Conservation (phyloP, 108 stramenopile species). For the Hondaea fermentalgiana region DNA sequence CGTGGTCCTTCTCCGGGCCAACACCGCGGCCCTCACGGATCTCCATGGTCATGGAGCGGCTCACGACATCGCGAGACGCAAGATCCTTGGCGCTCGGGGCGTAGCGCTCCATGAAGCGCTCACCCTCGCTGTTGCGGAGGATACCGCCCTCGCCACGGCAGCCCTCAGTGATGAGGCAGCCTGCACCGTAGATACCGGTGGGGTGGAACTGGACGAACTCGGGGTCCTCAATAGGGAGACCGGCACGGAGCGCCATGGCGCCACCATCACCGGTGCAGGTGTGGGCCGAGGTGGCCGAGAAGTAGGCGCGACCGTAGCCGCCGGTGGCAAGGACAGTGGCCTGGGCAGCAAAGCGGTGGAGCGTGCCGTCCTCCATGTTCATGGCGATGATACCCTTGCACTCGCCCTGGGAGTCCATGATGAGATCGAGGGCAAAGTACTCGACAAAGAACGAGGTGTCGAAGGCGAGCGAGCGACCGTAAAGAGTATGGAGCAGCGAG, state of each 20-base stretch:
- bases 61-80: slow-evolving; percentile 93
- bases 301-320: slow-evolving; percentile 96
- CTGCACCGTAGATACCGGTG: slow-evolving; percentile 98
- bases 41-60: slow-evolving; percentile 98
- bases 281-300: slow-evolving; percentile 92
- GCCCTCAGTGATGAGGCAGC: slow-evolving; percentile 99
- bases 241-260: slow-evolving; percentile 86
- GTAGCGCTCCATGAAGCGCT: slow-evolving; percentile 98
- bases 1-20: slow-evolving; percentile 88
- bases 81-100: slow-evolving; percentile 98
- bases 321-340: slow-evolving; percentile 97
- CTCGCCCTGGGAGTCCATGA: slow-evolving; percentile 73
- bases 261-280: slow-evolving; percentile 98
- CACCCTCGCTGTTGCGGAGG: slow-evolving; percentile 85
- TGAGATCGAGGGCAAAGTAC: slow-evolving; percentile 92
- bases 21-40: slow-evolving; percentile 97
- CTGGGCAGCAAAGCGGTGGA: slow-evolving; percentile 91
- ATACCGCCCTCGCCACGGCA: slow-evolving; percentile 98
- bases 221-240: slow-evolving; percentile 84
- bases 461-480: slow-evolving; percentile 94
- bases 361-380: slow-evolving; percentile 96
- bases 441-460: slow-evolving; percentile 99
- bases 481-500: slow-evolving; percentile 98
- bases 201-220: slow-evolving; percentile 99
- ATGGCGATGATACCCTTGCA: slow-evolving; percentile 89